phyloP scores from a whole-genome alignment of 73 alveolate genomes.

The Symbiodinium natans region DNA sequence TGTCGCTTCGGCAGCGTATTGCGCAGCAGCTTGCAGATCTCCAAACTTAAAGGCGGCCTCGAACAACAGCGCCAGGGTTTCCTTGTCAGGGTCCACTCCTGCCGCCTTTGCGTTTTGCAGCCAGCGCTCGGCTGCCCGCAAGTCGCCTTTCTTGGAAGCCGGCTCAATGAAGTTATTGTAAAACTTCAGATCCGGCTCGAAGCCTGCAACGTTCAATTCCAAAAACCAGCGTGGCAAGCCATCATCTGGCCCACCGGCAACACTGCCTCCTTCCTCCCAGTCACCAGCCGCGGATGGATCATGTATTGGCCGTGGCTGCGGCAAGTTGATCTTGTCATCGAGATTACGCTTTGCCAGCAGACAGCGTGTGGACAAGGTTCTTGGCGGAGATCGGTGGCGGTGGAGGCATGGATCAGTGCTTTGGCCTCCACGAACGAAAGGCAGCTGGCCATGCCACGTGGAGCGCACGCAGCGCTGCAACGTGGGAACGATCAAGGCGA shows the following conservation, averaged over 20 bases:
- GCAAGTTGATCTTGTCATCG: constrained; percentile 69
- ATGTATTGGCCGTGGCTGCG: constrained; percentile 54
- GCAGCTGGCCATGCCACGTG: too few species aligned
- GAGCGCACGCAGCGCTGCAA: not conserved
- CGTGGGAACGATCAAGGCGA: not conserved
- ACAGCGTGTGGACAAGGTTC: not conserved
- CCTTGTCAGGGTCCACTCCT: constrained; percentile 35
- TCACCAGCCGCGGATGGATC: constrained; percentile 66
- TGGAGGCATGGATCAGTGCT: too few species aligned
- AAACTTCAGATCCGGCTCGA: not conserved
- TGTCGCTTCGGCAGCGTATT: constrained; percentile 21
- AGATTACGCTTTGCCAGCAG: not conserved
- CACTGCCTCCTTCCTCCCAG: constrained; percentile 24
- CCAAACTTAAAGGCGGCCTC: constrained; percentile 58
- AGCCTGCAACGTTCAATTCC: constrained; percentile 80
- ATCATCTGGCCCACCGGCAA: not conserved
- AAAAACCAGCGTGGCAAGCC: constrained; percentile 84
- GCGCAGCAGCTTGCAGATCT: constrained; percentile 28
- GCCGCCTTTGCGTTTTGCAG: constrained; percentile 37
- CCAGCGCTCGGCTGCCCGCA: constrained; percentile 90
- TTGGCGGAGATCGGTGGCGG: too few species aligned
- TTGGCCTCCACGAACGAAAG: not conserved
- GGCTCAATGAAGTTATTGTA: constrained; percentile 47
- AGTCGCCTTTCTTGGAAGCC: constrained; percentile 55
- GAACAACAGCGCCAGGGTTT: constrained; percentile 10